Evolutionary conservation across 2,329 filamentous ascomycete genomes (phyloP).

Genomic region (Aureobasidium sp.): DNA sequence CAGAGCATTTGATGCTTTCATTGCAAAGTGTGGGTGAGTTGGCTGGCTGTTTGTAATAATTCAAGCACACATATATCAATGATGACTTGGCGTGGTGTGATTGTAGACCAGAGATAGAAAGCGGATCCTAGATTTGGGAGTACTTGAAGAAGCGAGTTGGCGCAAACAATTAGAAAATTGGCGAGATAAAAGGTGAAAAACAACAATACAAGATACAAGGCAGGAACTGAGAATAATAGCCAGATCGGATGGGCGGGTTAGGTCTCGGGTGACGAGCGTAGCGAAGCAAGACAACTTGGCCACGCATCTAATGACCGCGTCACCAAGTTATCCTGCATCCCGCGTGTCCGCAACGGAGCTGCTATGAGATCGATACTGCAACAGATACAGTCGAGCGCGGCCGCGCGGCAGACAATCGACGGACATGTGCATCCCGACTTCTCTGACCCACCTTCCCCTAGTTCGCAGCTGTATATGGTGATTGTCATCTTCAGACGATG

Average conservation of each 20-base stretch:
- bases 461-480: neutral
- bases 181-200: neutral
- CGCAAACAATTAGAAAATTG: neutral
- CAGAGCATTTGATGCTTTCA: neutral
- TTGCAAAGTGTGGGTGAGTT: neutral
- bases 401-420: constrained; percentile 14
- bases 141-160: neutral
- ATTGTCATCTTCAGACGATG: constrained; percentile 13
- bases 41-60: neutral
- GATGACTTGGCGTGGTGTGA: neutral
- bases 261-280: neutral
- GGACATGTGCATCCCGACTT: constrained; percentile 7
- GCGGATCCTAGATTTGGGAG: neutral
- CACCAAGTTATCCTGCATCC: neutral
- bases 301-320: constrained; percentile 11
- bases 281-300: constrained; percentile 11
- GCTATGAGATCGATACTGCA: neutral
- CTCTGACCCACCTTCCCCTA: constrained; percentile 2
- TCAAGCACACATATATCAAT: constrained; percentile 9
- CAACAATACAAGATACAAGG: neutral
- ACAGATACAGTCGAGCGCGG: neutral
- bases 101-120: neutral
- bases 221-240: constrained; percentile 1
- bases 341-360: neutral
- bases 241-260: neutral